Evolutionary conservation across 1,139 yeast genomes (phyloP).

Genomic region (Pichia cactophila): DNA sequence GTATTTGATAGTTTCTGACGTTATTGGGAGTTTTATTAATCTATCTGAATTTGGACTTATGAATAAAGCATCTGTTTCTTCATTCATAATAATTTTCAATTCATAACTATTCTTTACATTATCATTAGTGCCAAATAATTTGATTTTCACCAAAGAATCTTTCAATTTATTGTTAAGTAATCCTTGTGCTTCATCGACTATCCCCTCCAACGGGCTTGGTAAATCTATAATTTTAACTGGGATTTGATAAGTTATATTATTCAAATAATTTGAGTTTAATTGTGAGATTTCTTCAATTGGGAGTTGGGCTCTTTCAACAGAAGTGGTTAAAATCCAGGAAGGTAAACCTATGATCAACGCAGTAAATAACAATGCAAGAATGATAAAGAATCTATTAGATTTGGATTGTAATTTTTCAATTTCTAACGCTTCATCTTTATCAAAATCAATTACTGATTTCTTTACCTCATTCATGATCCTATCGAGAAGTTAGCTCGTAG

Average conservation of each 20-base stretch:
- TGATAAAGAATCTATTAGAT: constrained; percentile 13
- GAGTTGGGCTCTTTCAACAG: constrained; percentile 66
- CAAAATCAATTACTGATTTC: neutral
- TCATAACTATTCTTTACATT: constrained; percentile 16
- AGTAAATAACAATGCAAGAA: constrained; percentile 26
- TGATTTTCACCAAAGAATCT: constrained; percentile 3
- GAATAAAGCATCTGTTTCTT: constrained; percentile 25
- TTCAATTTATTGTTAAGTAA: constrained; percentile 24
- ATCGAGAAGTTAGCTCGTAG: no score
- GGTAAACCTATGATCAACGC: constrained; percentile 63
- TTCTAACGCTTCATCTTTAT: neutral
- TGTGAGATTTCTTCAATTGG: constrained; percentile 49
- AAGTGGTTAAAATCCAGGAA: constrained; percentile 62
- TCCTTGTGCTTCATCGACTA: constrained; percentile 30
- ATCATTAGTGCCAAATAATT: constrained; percentile 13
- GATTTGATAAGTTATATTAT: constrained; percentile 32
- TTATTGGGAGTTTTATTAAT: constrained; percentile 27
- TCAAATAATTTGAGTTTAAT: constrained; percentile 22
- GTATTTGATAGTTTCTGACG: constrained; percentile 28
- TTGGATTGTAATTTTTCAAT: neutral
- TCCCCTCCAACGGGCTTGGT: constrained; percentile 27
- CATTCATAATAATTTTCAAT: constrained; percentile 24
- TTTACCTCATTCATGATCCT: neutral
- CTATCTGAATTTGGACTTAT: constrained; percentile 33
- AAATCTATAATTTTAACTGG: constrained; percentile 44